Conservation (phyloP, 305 asterid genomes). For the Stenogyne calaminthoides region DNA sequence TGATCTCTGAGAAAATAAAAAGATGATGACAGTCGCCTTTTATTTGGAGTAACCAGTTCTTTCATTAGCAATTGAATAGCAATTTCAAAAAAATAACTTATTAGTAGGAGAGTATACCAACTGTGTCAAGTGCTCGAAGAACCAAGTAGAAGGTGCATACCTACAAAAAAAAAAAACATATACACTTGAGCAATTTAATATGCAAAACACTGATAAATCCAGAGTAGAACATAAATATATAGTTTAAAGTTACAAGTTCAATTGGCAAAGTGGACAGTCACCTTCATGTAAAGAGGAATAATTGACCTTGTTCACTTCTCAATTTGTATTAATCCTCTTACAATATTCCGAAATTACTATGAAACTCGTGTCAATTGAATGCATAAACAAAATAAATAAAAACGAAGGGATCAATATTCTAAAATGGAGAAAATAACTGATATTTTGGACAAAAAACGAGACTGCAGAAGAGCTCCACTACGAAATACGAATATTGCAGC, state of each 20-base stretch:
- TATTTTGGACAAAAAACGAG: background rate
- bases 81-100: conserved; percentile 7
- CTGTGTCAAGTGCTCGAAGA: conserved; percentile 92
- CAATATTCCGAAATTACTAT: background rate
- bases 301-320: background rate
- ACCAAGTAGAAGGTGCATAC: conserved; percentile 82
- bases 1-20: background rate
- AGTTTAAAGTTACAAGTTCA: background rate
- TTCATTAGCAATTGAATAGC: background rate
- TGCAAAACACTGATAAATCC: background rate
- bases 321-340: background rate
- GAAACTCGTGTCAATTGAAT: background rate
- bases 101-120: conserved; percentile 52
- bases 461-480: background rate
- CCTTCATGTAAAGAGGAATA: background rate
- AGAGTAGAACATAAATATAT: conserved; percentile 8
- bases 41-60: background rate
- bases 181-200: conserved; percentile 5
- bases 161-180: conserved; percentile 48
- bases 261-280: background rate
- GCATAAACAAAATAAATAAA: background rate
- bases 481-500: background rate
- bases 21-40: background rate
- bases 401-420: background rate
- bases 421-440: background rate